Evolutionary conservation across 305 asterid genomes (phyloP).

Genomic region (Solanum aculeatissimum): DNA sequence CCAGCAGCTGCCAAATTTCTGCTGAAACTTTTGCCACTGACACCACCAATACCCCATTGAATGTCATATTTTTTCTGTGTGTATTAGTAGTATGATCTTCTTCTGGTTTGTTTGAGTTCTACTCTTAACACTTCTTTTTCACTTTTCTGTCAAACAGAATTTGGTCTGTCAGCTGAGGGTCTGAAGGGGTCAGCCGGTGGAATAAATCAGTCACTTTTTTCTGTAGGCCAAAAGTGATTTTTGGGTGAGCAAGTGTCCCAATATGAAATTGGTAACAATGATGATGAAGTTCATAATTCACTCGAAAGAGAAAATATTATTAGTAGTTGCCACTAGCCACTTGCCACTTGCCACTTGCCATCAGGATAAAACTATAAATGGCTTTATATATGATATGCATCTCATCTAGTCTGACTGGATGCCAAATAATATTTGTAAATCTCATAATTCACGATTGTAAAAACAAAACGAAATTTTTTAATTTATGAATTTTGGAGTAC

Average conservation of each 20-base stretch:
- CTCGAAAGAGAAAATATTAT: background rate
- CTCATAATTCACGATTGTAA: background rate
- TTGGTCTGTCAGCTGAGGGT: background rate
- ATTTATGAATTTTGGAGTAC: background rate
- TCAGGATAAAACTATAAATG: background rate
- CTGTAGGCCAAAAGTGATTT: background rate
- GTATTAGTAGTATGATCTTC: background rate
- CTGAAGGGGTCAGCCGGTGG: background rate
- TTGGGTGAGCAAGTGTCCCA: background rate
- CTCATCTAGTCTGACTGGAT: background rate
- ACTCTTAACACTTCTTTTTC: background rate
- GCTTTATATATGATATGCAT: background rate
- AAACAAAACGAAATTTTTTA: background rate
- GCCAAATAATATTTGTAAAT: background rate
- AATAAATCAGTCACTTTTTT: background rate
- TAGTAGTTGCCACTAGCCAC: background rate
- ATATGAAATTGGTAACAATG: background rate
- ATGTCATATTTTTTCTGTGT: slow-evolving; percentile 16
- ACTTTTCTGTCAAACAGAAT: background rate
- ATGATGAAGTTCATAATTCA: background rate
- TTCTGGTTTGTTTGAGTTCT: background rate
- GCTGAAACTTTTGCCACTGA: slow-evolving; percentile 32
- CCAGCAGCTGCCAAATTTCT: slow-evolving; percentile 29
- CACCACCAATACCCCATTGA: slow-evolving; percentile 24
- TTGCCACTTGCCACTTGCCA: background rate